These are phyloP conservation scores for Poronia punctata DNA, from an alignment of 495 filamentous ascomycete genomes.

Conservation along the genomic window DNA sequence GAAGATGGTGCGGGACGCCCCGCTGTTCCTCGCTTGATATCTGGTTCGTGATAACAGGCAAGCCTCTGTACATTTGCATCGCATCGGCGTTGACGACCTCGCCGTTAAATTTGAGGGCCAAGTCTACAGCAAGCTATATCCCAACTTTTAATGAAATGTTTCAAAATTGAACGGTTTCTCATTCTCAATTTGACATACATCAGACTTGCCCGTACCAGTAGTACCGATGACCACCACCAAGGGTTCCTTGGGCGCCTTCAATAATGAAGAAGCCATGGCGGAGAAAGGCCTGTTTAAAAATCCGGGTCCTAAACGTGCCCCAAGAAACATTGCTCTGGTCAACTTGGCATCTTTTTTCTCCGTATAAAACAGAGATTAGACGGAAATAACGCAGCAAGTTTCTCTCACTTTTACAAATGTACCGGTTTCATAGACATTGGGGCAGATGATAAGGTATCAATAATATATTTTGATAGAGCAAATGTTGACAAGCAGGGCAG, in stretches of 20 bases:
- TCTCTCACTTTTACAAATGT: too few relatives aligned
- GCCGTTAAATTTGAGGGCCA: slow-evolving; percentile 78
- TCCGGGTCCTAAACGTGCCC: background rate
- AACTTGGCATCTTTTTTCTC: background rate
- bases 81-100: slow-evolving; percentile 98
- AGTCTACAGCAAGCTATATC: slow-evolving; percentile 80
- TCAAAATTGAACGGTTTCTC: slow-evolving; percentile 2
- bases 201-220: slow-evolving; percentile 96
- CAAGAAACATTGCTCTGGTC: background rate
- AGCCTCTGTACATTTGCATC: slow-evolving; percentile 94
- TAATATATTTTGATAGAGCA: too few relatives aligned
- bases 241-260: slow-evolving; percentile 38
- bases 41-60: slow-evolving; percentile 96
- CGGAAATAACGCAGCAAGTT: too few relatives aligned
- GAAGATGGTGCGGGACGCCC: slow-evolving; percentile 81
- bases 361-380: too few relatives aligned
- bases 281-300: slow-evolving; percentile 3
- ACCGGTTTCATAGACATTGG: too few relatives aligned
- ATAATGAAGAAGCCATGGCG: slow-evolving; percentile 6
- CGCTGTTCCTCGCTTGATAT: slow-evolving; percentile 66
- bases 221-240: slow-evolving; percentile 83
- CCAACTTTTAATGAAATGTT: too few relatives aligned
- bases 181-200: slow-evolving; percentile 48
- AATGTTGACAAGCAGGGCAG: too few relatives aligned
- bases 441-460: too few relatives aligned